These are phyloP conservation scores for Rheum nobile DNA, from an alignment of 148 eudicot genomes.

Conservation along the genomic window DNA sequence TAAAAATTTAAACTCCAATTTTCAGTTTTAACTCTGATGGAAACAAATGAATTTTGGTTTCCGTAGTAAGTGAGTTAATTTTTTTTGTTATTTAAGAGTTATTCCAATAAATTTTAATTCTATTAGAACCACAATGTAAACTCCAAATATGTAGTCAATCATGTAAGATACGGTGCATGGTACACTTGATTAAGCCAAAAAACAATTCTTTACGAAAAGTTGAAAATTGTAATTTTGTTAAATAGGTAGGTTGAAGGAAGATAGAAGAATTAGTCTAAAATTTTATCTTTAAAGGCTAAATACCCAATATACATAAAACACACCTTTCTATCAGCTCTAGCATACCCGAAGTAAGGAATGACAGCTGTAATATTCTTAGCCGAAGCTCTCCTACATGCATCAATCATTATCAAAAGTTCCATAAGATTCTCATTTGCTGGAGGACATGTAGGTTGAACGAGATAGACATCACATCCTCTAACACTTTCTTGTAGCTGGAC, in stretches of 20 bases:
- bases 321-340: conserved; percentile 95
- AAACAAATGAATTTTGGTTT: background rate
- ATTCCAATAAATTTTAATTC: background rate
- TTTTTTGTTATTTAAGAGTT: background rate
- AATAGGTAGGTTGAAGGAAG: background rate
- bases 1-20: background rate
- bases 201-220: background rate
- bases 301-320: background rate
- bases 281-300: background rate
- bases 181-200: background rate
- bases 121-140: background rate
- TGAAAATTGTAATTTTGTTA: background rate
- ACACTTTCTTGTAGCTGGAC: conserved; percentile 97
- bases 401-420: conserved; percentile 90
- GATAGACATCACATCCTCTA: conserved; percentile 88
- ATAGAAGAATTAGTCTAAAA: background rate
- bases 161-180: background rate
- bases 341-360: conserved; percentile 95
- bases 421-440: conserved; percentile 95
- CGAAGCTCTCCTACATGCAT: conserved; percentile 95
- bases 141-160: background rate
- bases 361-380: conserved; percentile 94
- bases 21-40: background rate
- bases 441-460: conserved; percentile 91
- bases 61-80: background rate